A percentile compares a stretch with the other conserved stretches of the same genome.
Evolutionary conservation across 305 asterid genomes (phyloP).

Genomic region (Fraxinus paxiana): DNA sequence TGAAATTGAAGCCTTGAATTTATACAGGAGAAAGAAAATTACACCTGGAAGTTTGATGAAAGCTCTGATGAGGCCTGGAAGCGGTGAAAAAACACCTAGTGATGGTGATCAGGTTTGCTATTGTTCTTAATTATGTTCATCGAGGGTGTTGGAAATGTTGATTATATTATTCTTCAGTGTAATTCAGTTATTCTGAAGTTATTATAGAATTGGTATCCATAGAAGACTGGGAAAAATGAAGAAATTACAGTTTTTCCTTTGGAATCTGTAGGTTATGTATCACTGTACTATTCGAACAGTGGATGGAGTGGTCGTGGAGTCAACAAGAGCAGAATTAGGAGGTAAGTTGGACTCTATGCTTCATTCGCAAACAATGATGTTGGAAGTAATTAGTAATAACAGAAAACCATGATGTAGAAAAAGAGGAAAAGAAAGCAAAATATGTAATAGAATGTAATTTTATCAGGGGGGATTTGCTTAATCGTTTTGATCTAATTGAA

Average conservation of each 20-base stretch:
- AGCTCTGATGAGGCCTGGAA: constrained; percentile 86
- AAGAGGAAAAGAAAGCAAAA: background rate
- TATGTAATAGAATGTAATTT: background rate
- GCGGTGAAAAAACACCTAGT: constrained; percentile 60
- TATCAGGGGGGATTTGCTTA: background rate
- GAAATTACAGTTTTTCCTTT: background rate
- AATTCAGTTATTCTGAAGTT: background rate
- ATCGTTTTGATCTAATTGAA: too few species aligned
- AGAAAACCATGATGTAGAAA: background rate
- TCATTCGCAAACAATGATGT: background rate
- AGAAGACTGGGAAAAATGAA: background rate
- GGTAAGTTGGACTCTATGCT: constrained; percentile 37
- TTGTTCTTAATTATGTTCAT: background rate
- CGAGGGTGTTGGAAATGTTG: background rate
- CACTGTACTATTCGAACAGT: constrained; percentile 81
- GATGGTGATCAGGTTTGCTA: constrained; percentile 82
- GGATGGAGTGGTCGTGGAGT: constrained; percentile 82
- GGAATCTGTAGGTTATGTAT: constrained; percentile 66
- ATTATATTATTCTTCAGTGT: background rate
- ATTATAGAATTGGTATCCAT: background rate
- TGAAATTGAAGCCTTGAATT: constrained; percentile 11
- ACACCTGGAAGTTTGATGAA: constrained; percentile 90
- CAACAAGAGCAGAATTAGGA: constrained; percentile 72
- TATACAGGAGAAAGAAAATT: constrained; percentile 69
- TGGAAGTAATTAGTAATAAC: background rate